A percentile compares a stretch with the other conserved stretches of the same genome.
phyloP scores from a whole-genome alignment of 768 basidiomycete genomes.

The Trametes cinnabarina region DNA sequence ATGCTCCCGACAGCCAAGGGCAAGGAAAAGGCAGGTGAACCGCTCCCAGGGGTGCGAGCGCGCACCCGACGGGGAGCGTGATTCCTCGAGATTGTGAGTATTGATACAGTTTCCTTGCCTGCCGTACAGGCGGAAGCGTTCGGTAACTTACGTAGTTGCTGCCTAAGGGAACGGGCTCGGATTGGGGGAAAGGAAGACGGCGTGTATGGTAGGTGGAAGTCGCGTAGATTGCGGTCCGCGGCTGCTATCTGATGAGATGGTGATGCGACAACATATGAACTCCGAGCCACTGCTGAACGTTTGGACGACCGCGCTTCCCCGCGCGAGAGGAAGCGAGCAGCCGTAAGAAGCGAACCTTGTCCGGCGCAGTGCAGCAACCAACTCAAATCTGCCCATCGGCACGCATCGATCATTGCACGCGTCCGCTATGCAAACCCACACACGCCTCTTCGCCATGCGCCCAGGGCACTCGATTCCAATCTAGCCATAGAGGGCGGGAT shows the following conservation, averaged over 20 bases:
- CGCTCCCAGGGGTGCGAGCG: not conserved
- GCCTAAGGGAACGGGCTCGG: not conserved
- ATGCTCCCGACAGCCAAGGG: slow-evolving; percentile 14
- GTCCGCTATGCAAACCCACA: not conserved
- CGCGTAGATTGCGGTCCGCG: not conserved
- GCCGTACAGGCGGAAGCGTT: slow-evolving; percentile 10
- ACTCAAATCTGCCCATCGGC: slow-evolving; percentile 6
- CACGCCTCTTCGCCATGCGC: slow-evolving; percentile 1
- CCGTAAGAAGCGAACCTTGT: not conserved
- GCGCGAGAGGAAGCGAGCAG: not conserved
- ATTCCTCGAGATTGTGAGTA: slow-evolving; percentile 1
- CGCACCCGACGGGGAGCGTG: slow-evolving; percentile 8
- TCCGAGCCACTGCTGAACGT: not conserved
- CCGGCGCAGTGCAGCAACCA: not conserved
- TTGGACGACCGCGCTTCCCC: not conserved
- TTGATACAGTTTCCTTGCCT: not conserved
- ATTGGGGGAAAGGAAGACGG: not conserved
- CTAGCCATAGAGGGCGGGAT: slow-evolving; percentile 1
- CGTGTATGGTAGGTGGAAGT: slow-evolving; percentile 1
- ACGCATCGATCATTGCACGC: slow-evolving; percentile 4
- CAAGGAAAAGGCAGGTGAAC: slow-evolving; percentile 6
- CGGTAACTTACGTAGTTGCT: slow-evolving; percentile 10
- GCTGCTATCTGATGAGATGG: not conserved
- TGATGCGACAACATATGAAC: not conserved
- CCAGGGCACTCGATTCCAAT: slow-evolving; percentile 8